Evolutionary conservation across 2,329 filamentous ascomycete genomes (phyloP), one percentile per base, ranked within the genome.

Genomic region (Dothistroma septosporum): DNA sequence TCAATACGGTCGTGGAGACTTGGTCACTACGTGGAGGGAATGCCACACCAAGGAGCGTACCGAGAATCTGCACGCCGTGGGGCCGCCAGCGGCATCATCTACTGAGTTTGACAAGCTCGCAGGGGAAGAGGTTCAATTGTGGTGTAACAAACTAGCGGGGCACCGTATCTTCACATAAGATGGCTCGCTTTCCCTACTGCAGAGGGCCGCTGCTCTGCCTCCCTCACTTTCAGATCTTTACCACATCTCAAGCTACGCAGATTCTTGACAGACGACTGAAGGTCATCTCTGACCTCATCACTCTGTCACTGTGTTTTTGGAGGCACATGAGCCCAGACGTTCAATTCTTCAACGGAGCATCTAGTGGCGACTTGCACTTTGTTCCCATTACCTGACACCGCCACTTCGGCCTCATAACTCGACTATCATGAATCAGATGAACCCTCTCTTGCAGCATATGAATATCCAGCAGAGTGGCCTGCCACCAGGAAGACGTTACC

Each of bases 401-500:
- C 22, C n/a, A 49, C 16, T 16, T 47, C 31, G 19, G 16, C 32
- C 41, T 9, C 31, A 22, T 19, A 9, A 28, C 10, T 31, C 28
- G 19, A 53, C 41, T 28, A 48, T 31, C 16, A 48, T 57, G 31
- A 28, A 57, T 28, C 41, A 14, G 16, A 48, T 48, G 31, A 48
- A 57, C 54, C 5, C 22, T 32, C 24, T 53, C 21, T 12, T 53
- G 32, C 48, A 58, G 37, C 37, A 53, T 19, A 53, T 53, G 57
- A 52, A 41, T 28, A 53, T 35, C 8, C 22, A 12, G 12, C 46
- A 58, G 21, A 53, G 47, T 32, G 57, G 57, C 24, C 21, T 58
- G 6, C 57, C 57, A 44, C 22, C 19, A 53, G 57, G 57, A 19
- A 21, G 57, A 32, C 53, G 57, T 53, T 50, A 50, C n/a, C 35